Conservation (phyloP, 192 early-diverging fungal genomes). For the Backusella parvicylindrica region DNA sequence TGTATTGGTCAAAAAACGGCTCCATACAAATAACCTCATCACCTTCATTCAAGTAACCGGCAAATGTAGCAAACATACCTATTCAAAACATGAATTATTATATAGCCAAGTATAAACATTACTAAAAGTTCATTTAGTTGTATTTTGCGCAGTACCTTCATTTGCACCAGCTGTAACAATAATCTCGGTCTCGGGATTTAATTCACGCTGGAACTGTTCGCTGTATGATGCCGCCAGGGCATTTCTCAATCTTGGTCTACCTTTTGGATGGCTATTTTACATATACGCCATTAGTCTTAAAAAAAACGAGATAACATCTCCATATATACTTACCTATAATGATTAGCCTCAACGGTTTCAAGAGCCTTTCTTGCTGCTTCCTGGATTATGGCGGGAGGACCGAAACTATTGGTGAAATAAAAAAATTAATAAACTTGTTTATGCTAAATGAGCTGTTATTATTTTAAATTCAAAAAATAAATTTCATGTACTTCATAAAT, state of each 20-base stretch:
- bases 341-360: slow-evolving; percentile 61
- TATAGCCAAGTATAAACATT: background rate
- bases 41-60: slow-evolving; percentile 76
- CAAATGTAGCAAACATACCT: slow-evolving; percentile 77
- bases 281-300: slow-evolving; percentile 21
- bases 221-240: slow-evolving; percentile 77
- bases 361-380: slow-evolving; percentile 74
- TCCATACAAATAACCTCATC: slow-evolving; percentile 93
- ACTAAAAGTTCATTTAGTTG: background rate
- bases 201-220: slow-evolving; percentile 57
- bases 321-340: slow-evolving; percentile 74
- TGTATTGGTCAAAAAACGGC: slow-evolving; percentile 95
- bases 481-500: slow-evolving; percentile 63
- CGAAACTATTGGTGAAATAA: slow-evolving; percentile 64
- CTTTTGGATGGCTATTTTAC: slow-evolving; percentile 55
- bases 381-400: slow-evolving; percentile 87
- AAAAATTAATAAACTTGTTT: background rate
- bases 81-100: background rate
- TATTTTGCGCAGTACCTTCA: slow-evolving; percentile 51
- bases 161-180: slow-evolving; percentile 89
- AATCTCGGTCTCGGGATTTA: slow-evolving; percentile 80
- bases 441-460: background rate
- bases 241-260: slow-evolving; percentile 56
- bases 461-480: background rate
- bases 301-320: slow-evolving; percentile 16